Evolutionary conservation across 176 grass and related monocot genomes (phyloP).

Genomic region (Rhynchospora breviuscula): DNA sequence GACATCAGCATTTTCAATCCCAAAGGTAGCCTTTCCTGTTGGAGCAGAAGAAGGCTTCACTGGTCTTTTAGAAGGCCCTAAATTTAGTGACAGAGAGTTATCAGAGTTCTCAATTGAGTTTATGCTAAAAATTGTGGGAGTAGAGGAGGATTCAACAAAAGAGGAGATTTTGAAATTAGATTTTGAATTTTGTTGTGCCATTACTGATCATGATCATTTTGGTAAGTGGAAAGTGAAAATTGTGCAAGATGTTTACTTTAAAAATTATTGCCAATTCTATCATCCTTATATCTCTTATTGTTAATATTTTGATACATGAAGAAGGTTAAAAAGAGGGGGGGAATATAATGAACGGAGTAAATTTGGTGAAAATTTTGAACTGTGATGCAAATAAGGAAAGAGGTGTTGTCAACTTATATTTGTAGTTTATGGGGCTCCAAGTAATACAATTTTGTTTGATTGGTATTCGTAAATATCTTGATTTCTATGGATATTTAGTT

Average conservation of each 20-base stretch:
- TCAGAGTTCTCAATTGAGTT: constrained; percentile 40
- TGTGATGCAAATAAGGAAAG: not conserved
- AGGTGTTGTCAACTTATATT: not conserved
- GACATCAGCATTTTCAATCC: constrained; percentile 70
- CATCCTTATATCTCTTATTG: not conserved
- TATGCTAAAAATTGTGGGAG: constrained; percentile 42
- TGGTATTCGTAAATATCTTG: not conserved
- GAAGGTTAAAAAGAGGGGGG: not conserved
- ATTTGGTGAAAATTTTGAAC: not conserved
- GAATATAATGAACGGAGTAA: not conserved
- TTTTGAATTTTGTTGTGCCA: constrained; percentile 70
- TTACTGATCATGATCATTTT: constrained; percentile 94
- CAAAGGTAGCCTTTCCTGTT: constrained; percentile 69
- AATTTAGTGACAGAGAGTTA: constrained; percentile 34
- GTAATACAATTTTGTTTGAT: no score
- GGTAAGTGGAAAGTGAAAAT: constrained; percentile 32
- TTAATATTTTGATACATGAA: not conserved
- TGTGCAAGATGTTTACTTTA: not conserved
- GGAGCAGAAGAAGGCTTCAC: constrained; percentile 87
- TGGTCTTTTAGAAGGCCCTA: constrained; percentile 37
- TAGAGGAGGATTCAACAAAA: constrained; percentile 56
- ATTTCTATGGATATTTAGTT: constrained; percentile 5
- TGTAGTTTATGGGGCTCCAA: not conserved
- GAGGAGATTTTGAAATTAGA: constrained; percentile 74
- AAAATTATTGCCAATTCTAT: not conserved